Evolutionary conservation across 2,329 filamentous ascomycete genomes (phyloP), one percentile per base, ranked within the genome.

Genomic region (Pyrenochaeta sp.): DNA sequence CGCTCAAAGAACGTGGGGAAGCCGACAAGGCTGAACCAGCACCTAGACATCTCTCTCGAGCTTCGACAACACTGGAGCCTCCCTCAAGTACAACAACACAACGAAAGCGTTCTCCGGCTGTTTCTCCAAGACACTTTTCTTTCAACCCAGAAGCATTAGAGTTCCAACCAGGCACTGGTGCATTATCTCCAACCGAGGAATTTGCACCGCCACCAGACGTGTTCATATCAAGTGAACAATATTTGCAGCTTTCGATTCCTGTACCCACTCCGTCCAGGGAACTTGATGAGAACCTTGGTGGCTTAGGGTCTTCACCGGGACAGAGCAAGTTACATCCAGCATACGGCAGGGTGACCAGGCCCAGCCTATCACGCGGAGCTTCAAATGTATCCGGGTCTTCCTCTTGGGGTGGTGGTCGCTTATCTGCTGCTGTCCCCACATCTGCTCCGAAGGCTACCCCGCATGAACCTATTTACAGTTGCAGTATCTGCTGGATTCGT

Each of bases 401-500:
- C 2, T 44, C 53, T 1, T 44, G 52, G 39, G 48, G 51, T 15
- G 48, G 50, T 7, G 40, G 43, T 7, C 53, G 47, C 21, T 41
- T 54, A 22, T 44, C 43, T 14, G 40, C 45, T 9, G 34, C 43
- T 10, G 43, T 35, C 3, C 26, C 46, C 20, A 47, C 48, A 7
- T 39, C 44, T 2, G 35, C 42, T 8, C 31, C 53, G 13, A 59
- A 55, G 29, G 35, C 45, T n/a, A 18, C 30, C 8, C 52, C 54
- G 27, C 34, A 37, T 2, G 60, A 65, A 8, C 51, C 55, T 1
- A 55, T 65, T 0, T 68, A 68, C 38, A 63, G 59, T 32, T 72
- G 69, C 51, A 64, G 61, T 24, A 67, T 72, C 24, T 72, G 69
- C 45, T 72, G 68, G 69, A 63, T 72, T 27, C 60, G 62, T 7